phyloP scores from a whole-genome alignment of 805 yeast genomes.

The Nadsonia fulvescens region DNA sequence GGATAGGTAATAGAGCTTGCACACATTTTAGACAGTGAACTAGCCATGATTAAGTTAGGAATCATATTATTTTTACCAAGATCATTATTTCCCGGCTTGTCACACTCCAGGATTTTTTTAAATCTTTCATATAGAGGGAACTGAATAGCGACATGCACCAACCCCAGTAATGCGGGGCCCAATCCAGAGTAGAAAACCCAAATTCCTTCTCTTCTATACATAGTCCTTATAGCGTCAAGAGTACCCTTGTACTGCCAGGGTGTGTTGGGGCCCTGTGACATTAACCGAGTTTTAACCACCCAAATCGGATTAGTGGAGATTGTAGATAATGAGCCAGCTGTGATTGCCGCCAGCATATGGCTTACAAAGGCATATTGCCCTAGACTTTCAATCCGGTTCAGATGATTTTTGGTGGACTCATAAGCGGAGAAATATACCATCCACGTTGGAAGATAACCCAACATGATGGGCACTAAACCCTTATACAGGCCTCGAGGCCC shows the following conservation, averaged over 20 bases:
- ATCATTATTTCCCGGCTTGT: too few relatives aligned
- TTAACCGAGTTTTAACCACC: constrained; percentile 90
- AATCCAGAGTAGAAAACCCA: constrained; percentile 75
- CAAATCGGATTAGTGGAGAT: constrained; percentile 84
- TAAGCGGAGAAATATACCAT: constrained; percentile 85
- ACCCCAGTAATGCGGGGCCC: constrained; percentile 77
- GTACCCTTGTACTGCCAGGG: constrained; percentile 51
- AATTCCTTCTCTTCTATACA: constrained; percentile 66
- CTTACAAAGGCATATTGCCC: constrained; percentile 16
- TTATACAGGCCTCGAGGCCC: constrained; percentile 72
- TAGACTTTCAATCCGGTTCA: constrained; percentile 17
- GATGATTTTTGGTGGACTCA: constrained; percentile 47
- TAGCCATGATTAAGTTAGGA: constrained; percentile 42
- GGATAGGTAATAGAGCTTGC: constrained; percentile 87
- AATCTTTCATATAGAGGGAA: constrained; percentile 83
- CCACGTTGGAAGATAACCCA: constrained; percentile 97
- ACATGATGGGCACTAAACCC: constrained; percentile 78
- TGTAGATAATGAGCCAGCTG: constrained; percentile 80
- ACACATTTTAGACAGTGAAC: constrained; percentile 67
- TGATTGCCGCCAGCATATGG: constrained; percentile 45
- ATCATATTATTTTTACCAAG: too few relatives aligned
- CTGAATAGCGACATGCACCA: constrained; percentile 87
- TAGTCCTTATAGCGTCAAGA: constrained; percentile 61
- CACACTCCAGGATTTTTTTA: constrained; percentile 25
- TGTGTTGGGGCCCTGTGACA: constrained; percentile 32